A percentile compares a stretch with the other conserved stretches of the same genome.
phyloP scores from a whole-genome alignment of 2,329 filamentous ascomycete species.

The Trichothecium roseum region DNA sequence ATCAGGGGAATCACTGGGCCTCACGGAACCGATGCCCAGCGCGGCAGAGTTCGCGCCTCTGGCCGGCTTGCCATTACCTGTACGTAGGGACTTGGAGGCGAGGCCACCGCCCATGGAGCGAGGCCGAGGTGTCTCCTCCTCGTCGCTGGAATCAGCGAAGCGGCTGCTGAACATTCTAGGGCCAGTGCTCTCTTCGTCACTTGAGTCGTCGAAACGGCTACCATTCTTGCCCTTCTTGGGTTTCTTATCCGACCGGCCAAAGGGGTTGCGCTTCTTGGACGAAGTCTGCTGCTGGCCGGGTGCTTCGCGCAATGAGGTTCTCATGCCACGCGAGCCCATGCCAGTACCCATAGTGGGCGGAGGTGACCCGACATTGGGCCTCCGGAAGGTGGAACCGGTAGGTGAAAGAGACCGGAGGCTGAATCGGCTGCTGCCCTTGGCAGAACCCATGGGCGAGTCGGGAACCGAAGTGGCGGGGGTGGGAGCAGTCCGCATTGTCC shows the following conservation, averaged over 20 bases:
- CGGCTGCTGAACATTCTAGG: constrained; percentile 39
- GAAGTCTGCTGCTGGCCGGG: constrained; percentile 22
- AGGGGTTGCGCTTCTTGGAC: constrained; percentile 21
- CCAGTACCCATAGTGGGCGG: constrained; percentile 21
- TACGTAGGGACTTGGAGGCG: constrained; percentile 18
- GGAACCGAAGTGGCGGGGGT: constrained; percentile 10
- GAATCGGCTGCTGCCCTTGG: constrained; percentile 44
- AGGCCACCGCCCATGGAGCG: constrained; percentile 20
- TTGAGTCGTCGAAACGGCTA: constrained; percentile 51
- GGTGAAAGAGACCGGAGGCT: constrained; percentile 65
- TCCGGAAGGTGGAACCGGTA: constrained; percentile 41
- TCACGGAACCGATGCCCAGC: constrained; percentile 26
- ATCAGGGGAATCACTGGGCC: constrained; percentile 46
- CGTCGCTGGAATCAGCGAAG: constrained; percentile 65
- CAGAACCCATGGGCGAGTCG: constrained; percentile 14
- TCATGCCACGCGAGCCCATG: constrained; percentile 24
- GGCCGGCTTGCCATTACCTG: constrained; percentile 8
- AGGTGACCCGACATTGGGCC: constrained; percentile 23
- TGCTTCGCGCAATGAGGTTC: constrained; percentile 31
- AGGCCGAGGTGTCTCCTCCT: constrained; percentile 19
- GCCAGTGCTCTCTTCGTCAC: constrained; percentile 44
- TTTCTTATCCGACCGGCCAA: constrained; percentile 28
- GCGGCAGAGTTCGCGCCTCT: constrained; percentile 19
- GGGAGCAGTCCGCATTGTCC: constrained; percentile 52
- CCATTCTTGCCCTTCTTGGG: constrained; percentile 26